Evolutionary conservation across 768 basidiomycete genomes (phyloP), one percentile per base, ranked within the genome.

Genomic region (Boletus reticuloceps): DNA sequence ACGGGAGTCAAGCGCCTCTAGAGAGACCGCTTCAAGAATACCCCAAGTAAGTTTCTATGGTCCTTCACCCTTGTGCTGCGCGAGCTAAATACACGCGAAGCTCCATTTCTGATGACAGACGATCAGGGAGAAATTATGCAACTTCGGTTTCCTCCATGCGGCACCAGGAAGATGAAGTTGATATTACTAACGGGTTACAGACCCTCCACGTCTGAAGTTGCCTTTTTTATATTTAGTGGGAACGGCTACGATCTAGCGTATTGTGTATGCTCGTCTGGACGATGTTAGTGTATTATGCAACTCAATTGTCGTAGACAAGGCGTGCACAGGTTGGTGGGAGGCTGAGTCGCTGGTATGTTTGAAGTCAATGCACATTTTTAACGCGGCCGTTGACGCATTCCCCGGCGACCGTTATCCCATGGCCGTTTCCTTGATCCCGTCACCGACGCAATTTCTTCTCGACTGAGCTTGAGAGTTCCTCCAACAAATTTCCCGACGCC

Each of bases 401-500:
- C 34, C 25, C 38, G 53, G 25, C 34, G 56, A 17, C 55, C 20
- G 25, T 42, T 39, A 10, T 47, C 41, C 50, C 40, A 43, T 22
- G n/a, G 32, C 14, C 50, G 46, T 52, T 58, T 56, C 49, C 45
- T 48, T 36, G 53, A 50, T 39, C 72, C 70, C 13, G 69, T 65
- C 42, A 75, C 74, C 6, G 70, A 64, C 9, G 56, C 66, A 39
- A 92, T 80, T 27, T 94, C 91, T 27, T 79, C 75, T 59, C 69
- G 77, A 56, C 80, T 82, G 31, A 94, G 79, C 55, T 78, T 82
- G 52, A 94, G 76, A 29, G 81, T 77, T 11, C 92, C 92, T 34
- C 80, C 80, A 51, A 74, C 79, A 69, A 89, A 93, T 55, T 77
- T 86, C 8, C 91, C 91, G 20, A 94, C 79, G 8, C 91, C 91